Evolutionary conservation across 768 basidiomycete species (phyloP), one percentile per base, ranked within the genome.

Genomic region (Russula compacta): DNA sequence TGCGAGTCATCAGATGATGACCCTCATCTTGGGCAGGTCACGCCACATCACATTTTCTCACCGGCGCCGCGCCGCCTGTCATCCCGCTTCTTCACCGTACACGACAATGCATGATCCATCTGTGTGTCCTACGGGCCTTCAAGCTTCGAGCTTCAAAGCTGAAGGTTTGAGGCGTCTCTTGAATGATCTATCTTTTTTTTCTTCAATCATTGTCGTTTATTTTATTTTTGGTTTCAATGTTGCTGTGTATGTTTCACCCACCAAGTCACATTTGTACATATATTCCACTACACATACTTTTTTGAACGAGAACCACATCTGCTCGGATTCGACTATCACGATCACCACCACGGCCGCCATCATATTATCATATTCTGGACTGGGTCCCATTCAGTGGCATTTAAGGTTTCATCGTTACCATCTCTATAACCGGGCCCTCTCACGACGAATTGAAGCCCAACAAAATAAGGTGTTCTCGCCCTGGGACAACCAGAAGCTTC

Each of bases 31-130:
- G 85, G 85, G 0, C 84, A 86, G 69, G 83, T 87, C 17, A 87
- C 84, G 0, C 85, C 86, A n/a, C 79, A 80, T 61, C 83, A 83
- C 66, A 71, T 88, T 36, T 80, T 82, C 42, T 89, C 86, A 8
- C 85, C 86, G 6, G 77, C 75, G 21, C 71, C 79, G 44, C 81
- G 77, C 39, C 77, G 79, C 43, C 64, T 70, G 46, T 46, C 60
- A 46, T 61, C 55, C 19, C 60, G 56, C 55, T 61, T 61, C 50
- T 61, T 57, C 17, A 15, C 44, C 38, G 6, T 35, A 53, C 19
- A 54, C 10, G 46, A 52, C 24, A 58, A 43, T 36, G 21, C 29
- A 7, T 62, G 39, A 62, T 48, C 39, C 44, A 62, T 50, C 5
- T 6, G 46, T 43, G 21, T 6, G 21, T 14, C 5, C 46, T 8